Evolutionary conservation across 2,329 filamentous ascomycete species (phyloP).

Genomic region (Clarireedia monteithiana): DNA sequence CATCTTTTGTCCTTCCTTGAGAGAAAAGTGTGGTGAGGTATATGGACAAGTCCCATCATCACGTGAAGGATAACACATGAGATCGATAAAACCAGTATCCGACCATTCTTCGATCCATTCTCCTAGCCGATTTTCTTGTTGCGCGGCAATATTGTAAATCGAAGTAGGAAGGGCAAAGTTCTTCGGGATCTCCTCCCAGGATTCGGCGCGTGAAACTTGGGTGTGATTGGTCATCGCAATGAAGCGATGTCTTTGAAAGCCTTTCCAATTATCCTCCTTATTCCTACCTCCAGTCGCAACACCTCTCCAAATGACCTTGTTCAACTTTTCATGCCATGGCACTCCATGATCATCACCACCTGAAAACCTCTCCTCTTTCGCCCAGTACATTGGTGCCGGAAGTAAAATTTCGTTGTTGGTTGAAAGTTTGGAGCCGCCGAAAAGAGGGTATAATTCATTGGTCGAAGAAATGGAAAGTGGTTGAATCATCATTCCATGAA

Average conservation of each 20-base stretch:
- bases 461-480: conserved; percentile 44
- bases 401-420: conserved; percentile 59
- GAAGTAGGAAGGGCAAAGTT: conserved; percentile 48
- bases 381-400: conserved; percentile 57
- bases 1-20: conserved; percentile 42
- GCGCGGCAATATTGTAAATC: conserved; percentile 38
- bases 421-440: conserved; percentile 53
- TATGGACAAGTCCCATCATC: conserved; percentile 39
- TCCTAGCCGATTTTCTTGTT: conserved; percentile 36
- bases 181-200: conserved; percentile 31
- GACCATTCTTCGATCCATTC: conserved; percentile 27
- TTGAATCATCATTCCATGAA: conserved; percentile 47
- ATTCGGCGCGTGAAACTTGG: conserved; percentile 27
- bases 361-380: conserved; percentile 50
- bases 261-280: conserved; percentile 41
- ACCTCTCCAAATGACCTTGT: conserved; percentile 55
- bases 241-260: conserved; percentile 50
- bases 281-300: conserved; percentile 52
- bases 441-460: conserved; percentile 49
- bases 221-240: conserved; percentile 45
- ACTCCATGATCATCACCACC: conserved; percentile 49
- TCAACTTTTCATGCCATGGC: conserved; percentile 48
- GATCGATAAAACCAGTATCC: conserved; percentile 32
- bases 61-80: conserved; percentile 37
- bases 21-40: conserved; percentile 34